Conservation (phyloP, 805 yeast genomes). For the Cephaloascus albidus region DNA sequence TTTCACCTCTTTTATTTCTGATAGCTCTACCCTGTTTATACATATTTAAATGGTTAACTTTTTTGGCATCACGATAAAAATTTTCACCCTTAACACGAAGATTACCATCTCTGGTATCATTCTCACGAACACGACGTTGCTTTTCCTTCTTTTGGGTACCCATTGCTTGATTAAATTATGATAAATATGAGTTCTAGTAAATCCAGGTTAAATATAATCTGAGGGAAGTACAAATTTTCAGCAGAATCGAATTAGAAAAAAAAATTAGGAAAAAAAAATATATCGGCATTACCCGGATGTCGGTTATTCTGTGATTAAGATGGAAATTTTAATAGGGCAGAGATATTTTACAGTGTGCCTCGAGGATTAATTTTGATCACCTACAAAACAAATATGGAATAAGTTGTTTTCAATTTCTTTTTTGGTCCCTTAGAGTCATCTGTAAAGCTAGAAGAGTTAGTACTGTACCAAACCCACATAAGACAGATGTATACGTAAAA, state of each 20-base stretch:
- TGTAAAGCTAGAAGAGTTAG: background rate
- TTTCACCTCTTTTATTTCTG: slow-evolving; percentile 81
- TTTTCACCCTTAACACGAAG: slow-evolving; percentile 94
- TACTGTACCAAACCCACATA: slow-evolving; percentile 6
- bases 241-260: too few relatives aligned
- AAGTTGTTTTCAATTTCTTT: too few relatives aligned
- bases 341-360: too few relatives aligned
- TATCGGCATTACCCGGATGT: background rate
- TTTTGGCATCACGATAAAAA: slow-evolving; percentile 88
- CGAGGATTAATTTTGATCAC: too few relatives aligned
- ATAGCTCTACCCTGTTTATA: slow-evolving; percentile 86
- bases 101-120: slow-evolving; percentile 79
- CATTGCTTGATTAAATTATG: slow-evolving; percentile 33
- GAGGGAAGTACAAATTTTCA: background rate
- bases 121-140: slow-evolving; percentile 75
- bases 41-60: slow-evolving; percentile 85
- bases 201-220: background rate
- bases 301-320: too few relatives aligned
- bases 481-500: slow-evolving; percentile 22
- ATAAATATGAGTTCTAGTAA: background rate
- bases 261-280: too few relatives aligned
- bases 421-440: background rate
- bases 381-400: too few relatives aligned
- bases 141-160: slow-evolving; percentile 92
- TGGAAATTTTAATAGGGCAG: too few relatives aligned